Percentiles rank a stretch among this genome's conserved stretches.
Conservation (phyloP, 1,139 yeast genomes). For the Waltiozyma sp. region DNA sequence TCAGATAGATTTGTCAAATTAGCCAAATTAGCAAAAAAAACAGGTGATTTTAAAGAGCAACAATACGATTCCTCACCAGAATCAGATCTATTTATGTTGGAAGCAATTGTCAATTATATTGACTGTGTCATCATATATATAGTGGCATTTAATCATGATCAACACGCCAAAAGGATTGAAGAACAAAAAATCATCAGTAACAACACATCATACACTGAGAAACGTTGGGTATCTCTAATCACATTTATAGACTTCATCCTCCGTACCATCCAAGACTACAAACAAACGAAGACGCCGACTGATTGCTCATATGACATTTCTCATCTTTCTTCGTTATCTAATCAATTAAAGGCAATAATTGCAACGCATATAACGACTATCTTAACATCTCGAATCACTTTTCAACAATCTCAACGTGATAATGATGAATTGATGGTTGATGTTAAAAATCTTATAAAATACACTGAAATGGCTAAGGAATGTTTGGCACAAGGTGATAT, state of each 20-base stretch:
- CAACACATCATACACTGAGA: conserved; percentile 2
- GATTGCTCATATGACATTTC: too few relatives aligned
- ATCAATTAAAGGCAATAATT: conserved; percentile 11
- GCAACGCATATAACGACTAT: conserved; percentile 11
- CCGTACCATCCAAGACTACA: conserved; percentile 4
- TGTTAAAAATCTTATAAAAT: conserved; percentile 5
- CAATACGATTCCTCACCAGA: conserved; percentile 3
- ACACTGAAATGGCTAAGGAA: conserved; percentile 4
- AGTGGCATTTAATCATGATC: conserved; percentile 15
- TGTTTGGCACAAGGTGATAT: background rate
- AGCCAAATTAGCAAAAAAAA: conserved; percentile 13
- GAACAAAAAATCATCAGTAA: conserved; percentile 2
- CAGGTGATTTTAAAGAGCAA: conserved; percentile 8
- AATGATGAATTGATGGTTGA: conserved; percentile 2
- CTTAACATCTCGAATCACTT: conserved; percentile 6
- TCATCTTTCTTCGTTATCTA: conserved; percentile 1
- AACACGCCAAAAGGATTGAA: conserved; percentile 7
- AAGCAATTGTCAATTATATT: conserved; percentile 4
- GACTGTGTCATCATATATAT: conserved; percentile 14
- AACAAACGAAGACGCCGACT: conserved; percentile 4
- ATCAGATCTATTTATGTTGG: background rate
- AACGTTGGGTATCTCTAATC: conserved; percentile 13
- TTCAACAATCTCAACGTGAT: conserved; percentile 5
- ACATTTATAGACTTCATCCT: conserved; percentile 7
- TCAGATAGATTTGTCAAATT: conserved; percentile 4